Percentiles rank a stretch among this genome's conserved stretches.
Conservation (phyloP, 768 basidiomycete species). For the Suillus decipiens region DNA sequence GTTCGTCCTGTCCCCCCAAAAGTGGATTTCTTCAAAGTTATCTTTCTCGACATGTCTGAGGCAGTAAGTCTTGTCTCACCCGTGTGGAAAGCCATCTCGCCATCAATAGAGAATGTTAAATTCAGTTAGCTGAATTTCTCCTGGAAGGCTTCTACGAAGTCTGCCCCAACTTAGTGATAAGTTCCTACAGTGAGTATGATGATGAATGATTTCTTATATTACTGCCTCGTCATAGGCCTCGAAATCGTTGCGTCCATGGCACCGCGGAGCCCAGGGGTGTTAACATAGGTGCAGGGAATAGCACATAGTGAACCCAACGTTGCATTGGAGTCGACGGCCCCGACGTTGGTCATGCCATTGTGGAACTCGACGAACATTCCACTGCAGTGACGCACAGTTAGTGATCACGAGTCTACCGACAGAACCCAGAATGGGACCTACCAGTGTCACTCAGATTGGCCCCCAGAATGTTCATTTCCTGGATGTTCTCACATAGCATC, state of each 20-base stretch:
- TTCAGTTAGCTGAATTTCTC: slow-evolving; percentile 64
- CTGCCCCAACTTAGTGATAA: slow-evolving; percentile 67
- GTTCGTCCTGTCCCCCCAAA: slow-evolving; percentile 95
- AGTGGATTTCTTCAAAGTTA: slow-evolving; percentile 92
- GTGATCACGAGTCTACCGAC: too few relatives aligned
- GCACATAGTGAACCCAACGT: slow-evolving; percentile 55
- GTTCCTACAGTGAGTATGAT: slow-evolving; percentile 46
- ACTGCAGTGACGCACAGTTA: too few relatives aligned
- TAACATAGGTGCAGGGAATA: not conserved
- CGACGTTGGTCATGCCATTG: slow-evolving; percentile 97
- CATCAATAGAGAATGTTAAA: slow-evolving; percentile 86
- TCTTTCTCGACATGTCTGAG: slow-evolving; percentile 82
- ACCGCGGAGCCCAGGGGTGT: slow-evolving; percentile 40
- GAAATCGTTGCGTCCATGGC: slow-evolving; percentile 82
- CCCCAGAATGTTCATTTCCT: too few relatives aligned
- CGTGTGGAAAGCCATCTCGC: slow-evolving; percentile 91
- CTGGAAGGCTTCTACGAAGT: slow-evolving; percentile 76
- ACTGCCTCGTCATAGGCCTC: slow-evolving; percentile 77
- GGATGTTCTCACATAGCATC: too few relatives aligned
- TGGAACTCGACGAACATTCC: too few relatives aligned
- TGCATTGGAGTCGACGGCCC: slow-evolving; percentile 93
- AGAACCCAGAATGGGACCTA: too few relatives aligned
- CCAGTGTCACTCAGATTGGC: too few relatives aligned
- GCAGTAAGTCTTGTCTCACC: slow-evolving; percentile 98
- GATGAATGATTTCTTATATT: not conserved